Evolutionary conservation across 345 rosid species (phyloP), one percentile per base, ranked within the genome.

Genomic region (Noccaea bulbosa): DNA sequence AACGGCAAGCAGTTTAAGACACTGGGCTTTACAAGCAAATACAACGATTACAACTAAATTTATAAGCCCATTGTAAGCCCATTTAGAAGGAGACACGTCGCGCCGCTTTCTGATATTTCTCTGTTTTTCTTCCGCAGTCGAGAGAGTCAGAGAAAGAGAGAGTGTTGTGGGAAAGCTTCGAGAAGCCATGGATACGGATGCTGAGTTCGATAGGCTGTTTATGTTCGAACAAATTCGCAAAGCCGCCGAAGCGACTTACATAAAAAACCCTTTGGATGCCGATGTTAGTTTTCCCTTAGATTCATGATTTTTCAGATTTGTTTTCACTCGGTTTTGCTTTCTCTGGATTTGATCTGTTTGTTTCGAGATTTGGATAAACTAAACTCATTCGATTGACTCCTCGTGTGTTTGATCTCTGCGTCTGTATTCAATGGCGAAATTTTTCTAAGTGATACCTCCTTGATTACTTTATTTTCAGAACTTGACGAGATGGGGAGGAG

Each of bases 201-300:
- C 55, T 57, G 98, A 93, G 8, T 83, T 90, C 66, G 97, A 88
- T 52, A 79, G 86, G 34, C 44, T 93, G 20, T 38, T 90, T 15
- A 71, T 90, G 80, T 93, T 90, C 76, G 96, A 93, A 81, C 89
- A 88, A 74, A 91, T 92, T 43, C 89, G 97, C 32, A 86, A 86
- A 82, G 74, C 74, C 0, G 83, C 93, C 8, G 96, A 93, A 65
- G 81, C 71, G 8, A 67, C 74, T 14, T 90, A 91, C 85, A 82
- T 79, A 44, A 54, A 65, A 53, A 73, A 87, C 77, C 98, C 97
- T 68, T 87, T 76, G 50, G 97, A 93, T 57, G 83, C 91, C 27
- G 97, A 88, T 12, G 98, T 90, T 39, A 30, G 89, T 69, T 69
- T 34, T 17, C 37, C 34, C 15, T 4, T 10, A 15, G 16, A 24